phyloP scores from a whole-genome alignment of 2,329 filamentous ascomycete species.

The Verticillium dahliae region DNA sequence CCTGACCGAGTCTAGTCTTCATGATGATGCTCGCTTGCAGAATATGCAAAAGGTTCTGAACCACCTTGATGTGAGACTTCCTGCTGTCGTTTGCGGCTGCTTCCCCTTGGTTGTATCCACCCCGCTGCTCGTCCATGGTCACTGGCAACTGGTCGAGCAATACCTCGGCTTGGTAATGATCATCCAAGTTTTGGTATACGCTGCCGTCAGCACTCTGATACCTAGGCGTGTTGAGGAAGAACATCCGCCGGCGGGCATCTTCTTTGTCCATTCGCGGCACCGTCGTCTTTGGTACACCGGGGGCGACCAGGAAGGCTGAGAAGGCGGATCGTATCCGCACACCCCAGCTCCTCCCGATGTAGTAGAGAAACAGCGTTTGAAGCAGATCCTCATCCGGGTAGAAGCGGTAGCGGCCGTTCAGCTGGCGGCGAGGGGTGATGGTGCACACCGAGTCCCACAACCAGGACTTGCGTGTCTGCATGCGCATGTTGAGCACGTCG shows the following conservation, averaged over 20 bases:
- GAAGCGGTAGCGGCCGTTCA: conserved; percentile 45
- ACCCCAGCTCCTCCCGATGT: conserved; percentile 29
- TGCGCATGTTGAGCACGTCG: conserved; percentile 37
- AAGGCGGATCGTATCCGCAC: conserved; percentile 23
- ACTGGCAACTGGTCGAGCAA: conserved; percentile 50
- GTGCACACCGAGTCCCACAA: conserved; percentile 30
- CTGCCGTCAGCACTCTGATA: conserved; percentile 6
- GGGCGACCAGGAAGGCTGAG: conserved; percentile 10
- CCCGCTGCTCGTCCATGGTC: conserved; percentile 26
- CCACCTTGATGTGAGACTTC: conserved; percentile 38
- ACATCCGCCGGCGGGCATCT: conserved; percentile 33
- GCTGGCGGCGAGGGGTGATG: conserved; percentile 29
- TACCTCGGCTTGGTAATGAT: conserved; percentile 34
- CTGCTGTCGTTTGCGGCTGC: conserved; percentile 21
- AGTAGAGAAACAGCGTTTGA: conserved; percentile 33
- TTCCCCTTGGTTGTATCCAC: conserved; percentile 29
- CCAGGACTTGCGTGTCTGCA: conserved; percentile 29
- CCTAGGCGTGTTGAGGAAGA: conserved; percentile 28
- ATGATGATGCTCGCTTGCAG: conserved; percentile 49
- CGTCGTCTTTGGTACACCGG: conserved; percentile 23
- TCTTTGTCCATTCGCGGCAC: conserved; percentile 16
- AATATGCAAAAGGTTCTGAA: conserved; percentile 51
- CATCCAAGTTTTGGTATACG: conserved; percentile 23
- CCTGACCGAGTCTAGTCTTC: conserved; percentile 35
- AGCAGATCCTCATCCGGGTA: conserved; percentile 47